phyloP scores from a whole-genome alignment of 2,329 filamentous ascomycete species.

The Talaromyces funiculosus region DNA sequence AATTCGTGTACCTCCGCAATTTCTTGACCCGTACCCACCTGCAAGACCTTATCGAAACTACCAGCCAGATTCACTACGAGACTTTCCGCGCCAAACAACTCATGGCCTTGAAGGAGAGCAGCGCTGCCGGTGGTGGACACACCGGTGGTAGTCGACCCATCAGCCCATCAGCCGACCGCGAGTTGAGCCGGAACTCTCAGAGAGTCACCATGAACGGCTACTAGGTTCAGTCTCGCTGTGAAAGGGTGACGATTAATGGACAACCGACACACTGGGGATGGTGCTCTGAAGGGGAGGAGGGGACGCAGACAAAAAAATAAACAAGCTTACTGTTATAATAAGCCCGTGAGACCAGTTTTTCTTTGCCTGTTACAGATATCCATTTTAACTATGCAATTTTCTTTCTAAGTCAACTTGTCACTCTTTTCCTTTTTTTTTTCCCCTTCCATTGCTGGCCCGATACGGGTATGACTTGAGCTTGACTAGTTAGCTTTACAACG shows the following conservation, averaged over 20 bases:
- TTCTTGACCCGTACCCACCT: slow-evolving; percentile 98
- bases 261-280: slow-evolving; percentile 2
- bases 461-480: neutral
- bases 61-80: slow-evolving; percentile 99
- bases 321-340: slow-evolving; percentile 9
- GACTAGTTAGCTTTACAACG: neutral
- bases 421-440: neutral
- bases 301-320: slow-evolving; percentile 11
- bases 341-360: slow-evolving; percentile 11
- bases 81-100: slow-evolving; percentile 99
- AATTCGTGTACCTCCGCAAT: slow-evolving; percentile 97
- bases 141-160: slow-evolving; percentile 76
- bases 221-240: slow-evolving; percentile 45
- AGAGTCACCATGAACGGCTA: slow-evolving; percentile 99
- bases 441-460: neutral
- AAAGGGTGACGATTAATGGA: neutral
- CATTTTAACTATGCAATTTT: slow-evolving; percentile 15
- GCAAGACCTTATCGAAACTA: slow-evolving; percentile 98
- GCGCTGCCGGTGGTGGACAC: slow-evolving; percentile 63
- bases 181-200: slow-evolving; percentile 94
- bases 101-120: slow-evolving; percentile 96
- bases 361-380: slow-evolving; percentile 15
- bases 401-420: neutral
- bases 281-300: slow-evolving; percentile 6
- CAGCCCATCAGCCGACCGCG: slow-evolving; percentile 87